Conservation (phyloP, 2,329 filamentous ascomycete genomes). For the Neopestalotiopsis sp. region DNA sequence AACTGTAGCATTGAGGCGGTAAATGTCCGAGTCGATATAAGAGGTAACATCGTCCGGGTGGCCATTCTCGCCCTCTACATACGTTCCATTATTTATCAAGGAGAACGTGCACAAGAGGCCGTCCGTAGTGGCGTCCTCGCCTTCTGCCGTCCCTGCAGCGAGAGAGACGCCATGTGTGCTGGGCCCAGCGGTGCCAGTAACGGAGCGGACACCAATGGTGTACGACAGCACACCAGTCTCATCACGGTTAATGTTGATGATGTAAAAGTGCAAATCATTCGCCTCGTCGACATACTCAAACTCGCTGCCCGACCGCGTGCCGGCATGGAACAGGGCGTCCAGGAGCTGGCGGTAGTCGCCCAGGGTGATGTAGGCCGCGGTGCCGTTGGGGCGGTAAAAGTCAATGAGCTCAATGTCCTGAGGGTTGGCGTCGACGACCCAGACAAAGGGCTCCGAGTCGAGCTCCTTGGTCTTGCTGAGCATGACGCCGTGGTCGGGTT, state of each 20-base stretch:
- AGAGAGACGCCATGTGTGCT: constrained; percentile 45
- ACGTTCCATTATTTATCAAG: constrained; percentile 51
- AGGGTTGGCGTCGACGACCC: constrained; percentile 60
- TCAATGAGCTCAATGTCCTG: constrained; percentile 56
- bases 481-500: constrained; percentile 57
- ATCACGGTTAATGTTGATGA: constrained; percentile 49
- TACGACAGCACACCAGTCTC: constrained; percentile 51
- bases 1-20: constrained; percentile 49
- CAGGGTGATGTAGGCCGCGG: constrained; percentile 50
- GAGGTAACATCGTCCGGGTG: constrained; percentile 42
- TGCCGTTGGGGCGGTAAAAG: constrained; percentile 55
- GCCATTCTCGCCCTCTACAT: constrained; percentile 28
- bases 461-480: constrained; percentile 58
- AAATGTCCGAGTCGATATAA: constrained; percentile 52
- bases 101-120: constrained; percentile 52
- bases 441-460: constrained; percentile 55
- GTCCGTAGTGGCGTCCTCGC: constrained; percentile 28
- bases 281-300: constrained; percentile 53
- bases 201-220: constrained; percentile 51
- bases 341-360: constrained; percentile 60
- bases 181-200: constrained; percentile 40
- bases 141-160: constrained; percentile 38
- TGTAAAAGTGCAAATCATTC: constrained; percentile 57
- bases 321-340: constrained; percentile 60
- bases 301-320: constrained; percentile 55